Evolutionary conservation across 768 basidiomycete species (phyloP).

Genomic region (Boletus subparvulus): DNA sequence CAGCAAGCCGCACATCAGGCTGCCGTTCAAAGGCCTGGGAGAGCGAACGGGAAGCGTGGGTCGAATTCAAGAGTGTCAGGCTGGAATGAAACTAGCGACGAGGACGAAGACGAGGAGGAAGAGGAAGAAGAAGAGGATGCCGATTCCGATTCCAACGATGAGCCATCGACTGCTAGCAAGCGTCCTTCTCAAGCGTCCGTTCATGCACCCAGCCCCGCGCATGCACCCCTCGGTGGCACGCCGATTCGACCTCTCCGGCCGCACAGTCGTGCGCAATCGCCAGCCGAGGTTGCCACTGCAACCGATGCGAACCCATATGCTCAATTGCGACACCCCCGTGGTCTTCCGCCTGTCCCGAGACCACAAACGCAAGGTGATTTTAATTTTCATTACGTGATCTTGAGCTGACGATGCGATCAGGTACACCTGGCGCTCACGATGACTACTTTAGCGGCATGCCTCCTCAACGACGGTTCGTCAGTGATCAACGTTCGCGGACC

Average conservation of each 20-base stretch:
- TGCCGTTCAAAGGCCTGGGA: constrained; percentile 72
- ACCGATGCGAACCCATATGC: constrained; percentile 40
- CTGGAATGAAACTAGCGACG: constrained; percentile 75
- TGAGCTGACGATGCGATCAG: constrained; percentile 15
- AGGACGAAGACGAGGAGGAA: constrained; percentile 79
- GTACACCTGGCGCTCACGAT: constrained; percentile 42
- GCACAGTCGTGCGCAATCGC: constrained; percentile 32
- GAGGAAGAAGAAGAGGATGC: constrained; percentile 72
- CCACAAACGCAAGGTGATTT: constrained; percentile 45
- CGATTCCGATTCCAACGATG: constrained; percentile 65
- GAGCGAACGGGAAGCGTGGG: constrained; percentile 42
- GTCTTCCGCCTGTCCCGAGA: constrained; percentile 63
- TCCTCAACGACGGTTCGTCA: constrained; percentile 47
- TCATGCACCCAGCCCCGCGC: constrained; percentile 20
- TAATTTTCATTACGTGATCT: neutral
- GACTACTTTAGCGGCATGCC: constrained; percentile 37
- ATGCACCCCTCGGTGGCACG: constrained; percentile 17
- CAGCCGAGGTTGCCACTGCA: constrained; percentile 28
- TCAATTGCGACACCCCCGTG: constrained; percentile 58
- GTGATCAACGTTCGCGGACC: constrained; percentile 58
- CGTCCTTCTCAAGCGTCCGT: constrained; percentile 27
- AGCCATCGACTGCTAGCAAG: constrained; percentile 37
- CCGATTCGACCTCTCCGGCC: constrained; percentile 30
- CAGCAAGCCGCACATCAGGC: constrained; percentile 81
- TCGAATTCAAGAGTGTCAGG: constrained; percentile 43